A percentile compares a stretch with the other conserved stretches of the same genome.
Evolutionary conservation across 345 rosid species (phyloP).

Genomic region (Aquilaria sinensis): DNA sequence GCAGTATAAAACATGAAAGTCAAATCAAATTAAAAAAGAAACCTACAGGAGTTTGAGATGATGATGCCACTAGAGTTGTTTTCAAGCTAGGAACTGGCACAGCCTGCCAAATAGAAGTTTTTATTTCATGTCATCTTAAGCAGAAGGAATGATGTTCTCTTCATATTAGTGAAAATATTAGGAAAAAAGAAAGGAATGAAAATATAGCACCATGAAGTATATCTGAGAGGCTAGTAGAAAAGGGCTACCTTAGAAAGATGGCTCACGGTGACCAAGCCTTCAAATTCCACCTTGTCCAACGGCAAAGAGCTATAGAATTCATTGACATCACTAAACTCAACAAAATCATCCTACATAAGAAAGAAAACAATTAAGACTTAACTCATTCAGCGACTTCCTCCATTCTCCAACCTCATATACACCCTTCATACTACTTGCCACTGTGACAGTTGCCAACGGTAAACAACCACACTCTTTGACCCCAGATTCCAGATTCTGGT

Average conservation of each 20-base stretch:
- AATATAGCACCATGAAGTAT: background rate
- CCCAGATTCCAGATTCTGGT: too few relatives aligned
- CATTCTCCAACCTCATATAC: too few relatives aligned
- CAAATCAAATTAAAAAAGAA: background rate
- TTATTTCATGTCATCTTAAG: background rate
- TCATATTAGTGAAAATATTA: background rate
- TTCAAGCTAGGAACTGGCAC: slow-evolving; percentile 71
- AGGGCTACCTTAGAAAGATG: slow-evolving; percentile 73
- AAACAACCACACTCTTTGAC: too few relatives aligned
- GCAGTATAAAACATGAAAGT: background rate
- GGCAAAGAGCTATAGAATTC: slow-evolving; percentile 80
- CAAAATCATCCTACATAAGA: slow-evolving; percentile 80
- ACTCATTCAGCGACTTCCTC: too few relatives aligned
- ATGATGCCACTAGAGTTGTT: slow-evolving; percentile 49
- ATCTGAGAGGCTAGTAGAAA: slow-evolving; percentile 5
- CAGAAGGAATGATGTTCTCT: background rate
- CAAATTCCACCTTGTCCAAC: slow-evolving; percentile 93
- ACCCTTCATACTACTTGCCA: too few relatives aligned
- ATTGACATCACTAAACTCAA: slow-evolving; percentile 85
- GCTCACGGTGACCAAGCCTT: slow-evolving; percentile 75
- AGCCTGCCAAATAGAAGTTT: slow-evolving; percentile 42
- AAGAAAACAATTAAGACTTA: background rate
- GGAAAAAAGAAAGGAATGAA: background rate
- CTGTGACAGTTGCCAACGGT: too few relatives aligned
- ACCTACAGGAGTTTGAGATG: slow-evolving; percentile 64